Evolutionary conservation across 768 basidiomycete species (phyloP).

Genomic region (Cystobasidium tubakii): DNA sequence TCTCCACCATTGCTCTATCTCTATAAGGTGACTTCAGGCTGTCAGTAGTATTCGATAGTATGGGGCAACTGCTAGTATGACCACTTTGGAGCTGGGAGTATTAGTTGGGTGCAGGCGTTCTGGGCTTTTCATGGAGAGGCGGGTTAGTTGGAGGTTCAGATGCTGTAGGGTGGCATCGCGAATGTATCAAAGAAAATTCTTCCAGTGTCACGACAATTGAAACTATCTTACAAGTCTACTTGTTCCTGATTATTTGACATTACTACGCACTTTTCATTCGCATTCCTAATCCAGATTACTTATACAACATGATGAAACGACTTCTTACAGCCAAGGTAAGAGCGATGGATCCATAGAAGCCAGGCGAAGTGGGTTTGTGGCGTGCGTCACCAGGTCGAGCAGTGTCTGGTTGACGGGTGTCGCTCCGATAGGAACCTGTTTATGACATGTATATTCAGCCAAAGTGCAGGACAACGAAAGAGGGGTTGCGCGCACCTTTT

Average conservation of each 20-base stretch:
- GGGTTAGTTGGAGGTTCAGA: too few species aligned
- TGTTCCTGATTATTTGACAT: too few species aligned
- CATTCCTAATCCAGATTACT: too few species aligned
- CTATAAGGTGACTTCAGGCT: too few species aligned
- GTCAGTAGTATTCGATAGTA: too few species aligned
- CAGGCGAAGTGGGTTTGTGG: slow-evolving; percentile 77
- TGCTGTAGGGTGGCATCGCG: too few species aligned
- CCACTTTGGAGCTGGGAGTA: too few species aligned
- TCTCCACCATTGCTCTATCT: too few species aligned
- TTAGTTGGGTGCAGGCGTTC: too few species aligned
- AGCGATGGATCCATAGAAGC: slow-evolving; percentile 79
- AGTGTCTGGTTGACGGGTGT: slow-evolving; percentile 62
- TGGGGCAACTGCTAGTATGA: too few species aligned
- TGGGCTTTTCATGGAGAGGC: too few species aligned
- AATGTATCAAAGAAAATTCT: background rate
- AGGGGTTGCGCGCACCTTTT: slow-evolving; percentile 57
- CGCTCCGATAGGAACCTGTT: slow-evolving; percentile 48
- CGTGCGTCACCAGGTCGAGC: slow-evolving; percentile 71
- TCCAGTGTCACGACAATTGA: background rate
- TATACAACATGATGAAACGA: background rate
- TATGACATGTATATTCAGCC: background rate
- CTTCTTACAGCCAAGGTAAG: slow-evolving; percentile 63
- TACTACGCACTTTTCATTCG: too few species aligned
- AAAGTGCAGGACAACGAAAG: slow-evolving; percentile 40
- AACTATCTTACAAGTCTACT: background rate